Percentiles rank a stretch among this genome's conserved stretches.
These are phyloP conservation scores for Astrephomene gubernaculifera DNA, from an alignment of 139 green algal species.

Conservation along the genomic window DNA sequence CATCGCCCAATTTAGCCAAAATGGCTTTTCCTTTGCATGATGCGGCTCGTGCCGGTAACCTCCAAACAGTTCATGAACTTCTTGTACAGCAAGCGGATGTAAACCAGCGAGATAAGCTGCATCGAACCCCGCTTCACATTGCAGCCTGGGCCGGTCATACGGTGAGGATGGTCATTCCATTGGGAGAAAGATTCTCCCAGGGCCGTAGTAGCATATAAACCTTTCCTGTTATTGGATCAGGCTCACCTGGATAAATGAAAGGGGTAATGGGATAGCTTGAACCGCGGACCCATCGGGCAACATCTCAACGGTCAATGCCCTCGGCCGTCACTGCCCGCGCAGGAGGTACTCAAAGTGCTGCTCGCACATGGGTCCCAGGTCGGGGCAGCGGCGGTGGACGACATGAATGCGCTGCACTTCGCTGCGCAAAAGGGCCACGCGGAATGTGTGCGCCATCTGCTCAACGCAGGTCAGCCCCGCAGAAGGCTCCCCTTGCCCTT, in stretches of 20 bases:
- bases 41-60: constrained; percentile 63
- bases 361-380: constrained; percentile 61
- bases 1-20: neutral
- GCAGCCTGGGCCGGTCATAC: constrained; percentile 82
- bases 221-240: too few species aligned
- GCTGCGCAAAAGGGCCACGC: constrained; percentile 74
- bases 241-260: too few species aligned
- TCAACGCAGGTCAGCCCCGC: constrained; percentile 64
- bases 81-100: constrained; percentile 54
- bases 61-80: constrained; percentile 41
- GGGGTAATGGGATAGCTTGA: too few species aligned
- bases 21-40: constrained; percentile 59
- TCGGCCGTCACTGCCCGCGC: too few species aligned
- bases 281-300: too few species aligned
- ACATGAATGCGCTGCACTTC: constrained; percentile 87
- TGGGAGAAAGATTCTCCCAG: too few species aligned
- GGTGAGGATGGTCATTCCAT: too few species aligned
- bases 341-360: constrained; percentile 75
- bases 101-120: constrained; percentile 62
- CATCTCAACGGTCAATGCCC: too few species aligned
- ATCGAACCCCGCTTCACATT: constrained; percentile 78
- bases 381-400: constrained; percentile 65
- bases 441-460: constrained; percentile 58
- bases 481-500: neutral
- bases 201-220: too few species aligned